Conservation (phyloP, 1,284 basidiomycete genomes). For the Malassezia obtusa region DNA sequence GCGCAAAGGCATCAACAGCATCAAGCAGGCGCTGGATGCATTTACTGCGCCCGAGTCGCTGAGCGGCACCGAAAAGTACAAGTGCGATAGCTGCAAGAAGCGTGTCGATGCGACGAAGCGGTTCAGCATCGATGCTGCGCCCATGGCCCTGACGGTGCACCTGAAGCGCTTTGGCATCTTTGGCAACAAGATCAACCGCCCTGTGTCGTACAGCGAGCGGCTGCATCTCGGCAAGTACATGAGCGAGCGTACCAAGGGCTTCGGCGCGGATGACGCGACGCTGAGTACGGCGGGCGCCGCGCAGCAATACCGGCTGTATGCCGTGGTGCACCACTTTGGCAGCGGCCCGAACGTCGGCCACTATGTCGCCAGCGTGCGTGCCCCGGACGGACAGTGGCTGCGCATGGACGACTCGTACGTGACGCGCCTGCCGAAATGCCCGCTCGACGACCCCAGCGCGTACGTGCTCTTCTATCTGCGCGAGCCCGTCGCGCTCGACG, state of each 20-base stretch:
- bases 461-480: constrained; percentile 88
- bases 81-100: constrained; percentile 91
- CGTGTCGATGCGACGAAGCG: constrained; percentile 75
- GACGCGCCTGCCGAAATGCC: constrained; percentile 38
- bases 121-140: constrained; percentile 78
- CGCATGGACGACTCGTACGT: constrained; percentile 89
- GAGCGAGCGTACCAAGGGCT: constrained; percentile 55
- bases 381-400: constrained; percentile 65
- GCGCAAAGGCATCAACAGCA: constrained; percentile 54
- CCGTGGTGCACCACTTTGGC: constrained; percentile 85
- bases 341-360: constrained; percentile 88
- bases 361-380: constrained; percentile 79
- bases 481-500: constrained; percentile 45
- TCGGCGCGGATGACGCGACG: neutral
- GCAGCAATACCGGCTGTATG: constrained; percentile 77
- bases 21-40: constrained; percentile 68
- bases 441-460: constrained; percentile 63
- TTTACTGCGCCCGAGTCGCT: constrained; percentile 75
- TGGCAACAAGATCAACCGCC: constrained; percentile 59
- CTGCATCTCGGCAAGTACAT: constrained; percentile 72
- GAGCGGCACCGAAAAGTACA: constrained; percentile 88
- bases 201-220: constrained; percentile 66
- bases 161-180: constrained; percentile 86
- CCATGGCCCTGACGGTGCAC: constrained; percentile 85
- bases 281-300: constrained; percentile 39